Conservation (phyloP, 2,329 filamentous ascomycete genomes). For the Penicillium sp. region DNA sequence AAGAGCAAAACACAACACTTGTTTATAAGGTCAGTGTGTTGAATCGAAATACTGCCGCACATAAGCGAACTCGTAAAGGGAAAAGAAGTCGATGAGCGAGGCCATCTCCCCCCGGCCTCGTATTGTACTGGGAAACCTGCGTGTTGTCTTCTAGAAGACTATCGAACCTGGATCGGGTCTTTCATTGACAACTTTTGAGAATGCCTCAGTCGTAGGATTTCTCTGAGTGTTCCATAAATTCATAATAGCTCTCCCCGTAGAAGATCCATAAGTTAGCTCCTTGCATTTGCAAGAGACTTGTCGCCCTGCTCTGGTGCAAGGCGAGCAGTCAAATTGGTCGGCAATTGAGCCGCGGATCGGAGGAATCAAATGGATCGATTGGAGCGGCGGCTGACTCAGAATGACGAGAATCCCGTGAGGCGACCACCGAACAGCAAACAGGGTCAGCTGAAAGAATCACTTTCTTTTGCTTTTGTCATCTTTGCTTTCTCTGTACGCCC, state of each 20-base stretch:
- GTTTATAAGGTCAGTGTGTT: not conserved
- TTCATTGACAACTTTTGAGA: not conserved
- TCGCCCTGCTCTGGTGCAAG: not conserved
- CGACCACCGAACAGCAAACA: constrained; percentile 6
- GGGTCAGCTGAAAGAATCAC: not conserved
- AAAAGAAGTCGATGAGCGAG: not conserved
- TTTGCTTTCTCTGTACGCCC: constrained; percentile 2
- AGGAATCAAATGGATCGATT: not conserved
- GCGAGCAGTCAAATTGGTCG: not conserved
- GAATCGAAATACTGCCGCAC: not conserved
- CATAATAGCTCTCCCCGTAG: not conserved
- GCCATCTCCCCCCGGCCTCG: not conserved
- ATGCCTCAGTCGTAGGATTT: not conserved
- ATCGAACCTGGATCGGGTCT: not conserved
- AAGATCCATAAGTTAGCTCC: not conserved
- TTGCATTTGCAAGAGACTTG: not conserved
- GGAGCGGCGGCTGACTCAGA: constrained; percentile 20
- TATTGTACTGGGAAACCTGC: not conserved
- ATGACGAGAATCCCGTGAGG: constrained; percentile 18
- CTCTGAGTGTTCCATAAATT: not conserved
- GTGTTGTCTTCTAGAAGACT: not conserved
- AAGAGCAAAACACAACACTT: too few species aligned
- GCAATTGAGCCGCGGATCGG: constrained; percentile 1
- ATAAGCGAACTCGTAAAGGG: not conserved
- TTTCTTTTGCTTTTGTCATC: not conserved